Evolutionary conservation across 2,329 filamentous ascomycete species (phyloP).

Genomic region (Huntiella savannae): DNA sequence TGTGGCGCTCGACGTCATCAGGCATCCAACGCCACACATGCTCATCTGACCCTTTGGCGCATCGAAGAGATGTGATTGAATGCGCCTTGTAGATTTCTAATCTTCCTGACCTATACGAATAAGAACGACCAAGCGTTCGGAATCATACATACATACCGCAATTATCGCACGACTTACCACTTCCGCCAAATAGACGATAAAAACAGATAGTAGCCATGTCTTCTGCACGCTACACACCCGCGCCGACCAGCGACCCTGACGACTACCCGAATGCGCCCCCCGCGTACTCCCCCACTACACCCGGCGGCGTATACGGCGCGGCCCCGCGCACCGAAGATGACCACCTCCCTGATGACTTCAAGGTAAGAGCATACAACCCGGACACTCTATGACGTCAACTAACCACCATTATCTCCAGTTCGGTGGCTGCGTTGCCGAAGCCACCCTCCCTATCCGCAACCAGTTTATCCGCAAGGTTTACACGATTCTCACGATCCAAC

Average conservation of each 20-base stretch:
- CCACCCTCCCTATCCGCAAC: slow-evolving; percentile 87
- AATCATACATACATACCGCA: no score
- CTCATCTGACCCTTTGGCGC: no score
- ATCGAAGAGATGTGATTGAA: no score
- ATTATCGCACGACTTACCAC: no score
- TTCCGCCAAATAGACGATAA: no score
- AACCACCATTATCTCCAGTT: slow-evolving; percentile 35
- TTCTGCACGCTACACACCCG: slow-evolving; percentile 64
- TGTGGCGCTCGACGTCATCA: no score
- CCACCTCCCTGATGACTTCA: slow-evolving; percentile 93
- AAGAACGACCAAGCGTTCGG: no score
- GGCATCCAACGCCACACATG: no score
- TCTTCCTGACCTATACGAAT: no score
- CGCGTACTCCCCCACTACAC: slow-evolving; percentile 45
- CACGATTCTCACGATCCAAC: slow-evolving; percentile 87
- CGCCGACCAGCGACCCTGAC: slow-evolving; percentile 72
- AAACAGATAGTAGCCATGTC: slow-evolving; percentile 32
- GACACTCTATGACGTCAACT: background rate
- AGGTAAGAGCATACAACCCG: slow-evolving; percentile 30
- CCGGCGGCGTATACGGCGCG: slow-evolving; percentile 34
- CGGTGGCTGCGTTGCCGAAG: slow-evolving; percentile 81
- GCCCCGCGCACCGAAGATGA: slow-evolving; percentile 65
- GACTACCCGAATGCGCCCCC: slow-evolving; percentile 68
- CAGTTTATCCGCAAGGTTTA: slow-evolving; percentile 97
- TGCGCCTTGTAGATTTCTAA: no score